These are phyloP conservation scores for Carallia brachiata DNA, from an alignment of 345 rosid genomes.

Conservation along the genomic window DNA sequence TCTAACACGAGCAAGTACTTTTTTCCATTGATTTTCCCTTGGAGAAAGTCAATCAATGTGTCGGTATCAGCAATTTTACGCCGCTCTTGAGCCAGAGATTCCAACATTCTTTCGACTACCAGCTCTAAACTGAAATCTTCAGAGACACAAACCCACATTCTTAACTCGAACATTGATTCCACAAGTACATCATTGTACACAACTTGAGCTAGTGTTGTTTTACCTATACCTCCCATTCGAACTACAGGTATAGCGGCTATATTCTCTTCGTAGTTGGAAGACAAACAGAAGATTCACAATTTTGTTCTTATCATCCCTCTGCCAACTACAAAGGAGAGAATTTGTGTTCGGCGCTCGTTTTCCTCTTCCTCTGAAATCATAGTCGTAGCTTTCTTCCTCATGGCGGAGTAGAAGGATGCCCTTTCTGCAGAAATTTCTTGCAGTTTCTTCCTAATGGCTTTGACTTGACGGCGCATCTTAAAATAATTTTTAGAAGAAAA, in stretches of 20 bases:
- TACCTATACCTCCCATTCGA: conserved; percentile 26
- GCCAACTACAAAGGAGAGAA: conserved; percentile 16
- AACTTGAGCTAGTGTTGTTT: conserved; percentile 27
- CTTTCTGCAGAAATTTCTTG: conserved; percentile 14
- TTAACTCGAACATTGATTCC: conserved; percentile 15
- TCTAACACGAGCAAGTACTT: conserved; percentile 28
- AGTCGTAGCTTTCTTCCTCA: not conserved
- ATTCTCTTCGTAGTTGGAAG: not conserved
- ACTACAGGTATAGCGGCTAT: conserved; percentile 26
- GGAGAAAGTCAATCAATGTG: conserved; percentile 7
- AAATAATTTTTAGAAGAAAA: conserved; percentile 11
- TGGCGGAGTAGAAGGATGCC: not conserved
- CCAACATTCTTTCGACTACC: conserved; percentile 13
- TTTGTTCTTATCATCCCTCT: conserved; percentile 20
- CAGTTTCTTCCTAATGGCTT: conserved; percentile 17
- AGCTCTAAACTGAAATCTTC: conserved; percentile 13
- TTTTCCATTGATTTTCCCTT: conserved; percentile 4
- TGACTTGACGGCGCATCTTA: conserved; percentile 15
- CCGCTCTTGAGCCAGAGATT: not conserved
- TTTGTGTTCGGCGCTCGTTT: not conserved
- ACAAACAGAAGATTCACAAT: conserved; percentile 10
- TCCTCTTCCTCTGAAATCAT: not conserved
- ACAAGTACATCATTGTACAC: conserved; percentile 19
- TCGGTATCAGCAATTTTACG: conserved; percentile 9
- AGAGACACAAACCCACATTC: conserved; percentile 23